phyloP scores from a whole-genome alignment of 2,329 filamentous ascomycete species.

The Botrytis hyacinthi region DNA sequence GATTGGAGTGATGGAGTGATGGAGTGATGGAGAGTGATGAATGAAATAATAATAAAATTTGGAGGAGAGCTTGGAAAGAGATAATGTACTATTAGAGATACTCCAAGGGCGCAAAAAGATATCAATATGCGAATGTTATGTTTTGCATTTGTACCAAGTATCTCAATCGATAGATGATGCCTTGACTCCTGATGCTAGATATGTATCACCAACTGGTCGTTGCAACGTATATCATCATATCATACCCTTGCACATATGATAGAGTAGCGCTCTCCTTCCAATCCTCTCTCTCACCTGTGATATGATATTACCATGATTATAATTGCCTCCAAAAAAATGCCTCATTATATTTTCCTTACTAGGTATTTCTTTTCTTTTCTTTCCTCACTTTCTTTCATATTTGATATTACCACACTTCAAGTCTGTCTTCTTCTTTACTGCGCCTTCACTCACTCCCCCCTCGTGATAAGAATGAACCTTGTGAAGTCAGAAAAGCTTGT shows the following conservation, averaged over 20 bases:
- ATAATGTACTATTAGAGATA: too few relatives aligned
- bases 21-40: neutral
- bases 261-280: too few relatives aligned
- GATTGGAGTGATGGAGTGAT: neutral
- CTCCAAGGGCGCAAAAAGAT: neutral
- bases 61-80: too few relatives aligned
- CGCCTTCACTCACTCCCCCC: neutral
- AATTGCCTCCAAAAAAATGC: too few relatives aligned
- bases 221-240: neutral
- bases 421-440: neutral
- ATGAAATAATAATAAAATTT: neutral
- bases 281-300: neutral
- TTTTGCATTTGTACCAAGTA: neutral
- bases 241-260: too few relatives aligned
- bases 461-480: neutral
- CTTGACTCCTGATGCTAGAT: neutral
- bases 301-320: neutral
- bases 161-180: neutral
- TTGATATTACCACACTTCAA: too few relatives aligned
- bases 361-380: too few relatives aligned
- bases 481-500: neutral
- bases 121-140: neutral
- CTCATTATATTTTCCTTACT: too few relatives aligned
- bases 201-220: neutral
- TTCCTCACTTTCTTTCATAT: too few relatives aligned